Evolutionary conservation across 768 basidiomycete species (phyloP).

Genomic region (Trametes cubensis): DNA sequence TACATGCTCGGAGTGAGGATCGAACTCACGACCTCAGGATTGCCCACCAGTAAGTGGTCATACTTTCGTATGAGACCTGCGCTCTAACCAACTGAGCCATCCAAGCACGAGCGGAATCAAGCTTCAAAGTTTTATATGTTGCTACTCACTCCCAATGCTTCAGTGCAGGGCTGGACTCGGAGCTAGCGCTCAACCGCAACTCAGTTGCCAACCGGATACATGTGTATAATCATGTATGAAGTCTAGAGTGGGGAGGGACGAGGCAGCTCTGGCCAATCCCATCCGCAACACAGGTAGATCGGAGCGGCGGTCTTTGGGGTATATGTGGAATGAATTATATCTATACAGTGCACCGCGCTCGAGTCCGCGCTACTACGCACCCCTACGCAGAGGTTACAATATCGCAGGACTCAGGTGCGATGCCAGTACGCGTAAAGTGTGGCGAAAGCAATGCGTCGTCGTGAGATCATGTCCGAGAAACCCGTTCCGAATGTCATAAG

Average conservation of each 20-base stretch:
- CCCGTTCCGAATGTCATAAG: too few species aligned
- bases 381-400: too few species aligned
- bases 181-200: too few species aligned
- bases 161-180: too few species aligned
- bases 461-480: not conserved
- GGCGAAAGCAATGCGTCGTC: not conserved
- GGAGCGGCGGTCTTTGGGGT: not conserved
- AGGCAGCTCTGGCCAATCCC: not conserved
- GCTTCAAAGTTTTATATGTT: too few species aligned
- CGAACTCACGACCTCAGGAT: conserved; percentile 28
- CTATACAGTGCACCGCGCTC: not conserved
- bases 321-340: not conserved
- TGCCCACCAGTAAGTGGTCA: conserved; percentile 16
- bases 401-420: too few species aligned
- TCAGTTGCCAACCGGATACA: too few species aligned
- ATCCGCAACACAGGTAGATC: not conserved
- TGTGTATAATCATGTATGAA: too few species aligned
- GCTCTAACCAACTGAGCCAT: conserved; percentile 27
- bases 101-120: conserved; percentile 16
- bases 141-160: too few species aligned
- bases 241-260: too few species aligned
- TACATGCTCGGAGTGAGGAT: conserved; percentile 22
- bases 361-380: too few species aligned
- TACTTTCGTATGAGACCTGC: conserved; percentile 25
- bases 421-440: not conserved